Conservation (phyloP, 805 yeast species). For the Candida maesae region DNA sequence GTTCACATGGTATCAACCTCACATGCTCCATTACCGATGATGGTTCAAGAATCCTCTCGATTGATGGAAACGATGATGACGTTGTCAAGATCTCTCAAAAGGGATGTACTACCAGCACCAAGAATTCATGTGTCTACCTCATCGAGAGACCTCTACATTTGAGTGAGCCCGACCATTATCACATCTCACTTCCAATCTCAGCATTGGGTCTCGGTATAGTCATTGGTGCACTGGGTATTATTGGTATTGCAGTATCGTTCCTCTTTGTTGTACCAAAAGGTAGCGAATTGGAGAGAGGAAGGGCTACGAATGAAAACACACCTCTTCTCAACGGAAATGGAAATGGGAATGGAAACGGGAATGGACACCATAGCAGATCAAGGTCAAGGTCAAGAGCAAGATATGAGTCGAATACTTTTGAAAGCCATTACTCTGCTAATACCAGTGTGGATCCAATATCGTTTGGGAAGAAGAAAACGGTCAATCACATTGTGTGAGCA, state of each 20-base stretch:
- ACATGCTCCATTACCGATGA: constrained; percentile 38
- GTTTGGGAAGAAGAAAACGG: constrained; percentile 4
- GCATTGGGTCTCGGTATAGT: constrained; percentile 67
- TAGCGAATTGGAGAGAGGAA: constrained; percentile 4
- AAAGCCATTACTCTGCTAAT: constrained; percentile 22
- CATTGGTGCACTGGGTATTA: constrained; percentile 48
- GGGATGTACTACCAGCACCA: constrained; percentile 51
- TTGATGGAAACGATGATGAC: constrained; percentile 47
- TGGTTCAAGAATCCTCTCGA: constrained; percentile 33
- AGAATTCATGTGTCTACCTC: constrained; percentile 51
- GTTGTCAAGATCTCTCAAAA: constrained; percentile 56
- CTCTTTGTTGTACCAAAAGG: constrained; percentile 31
- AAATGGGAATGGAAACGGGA: too few species aligned
- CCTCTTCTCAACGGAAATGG: constrained; percentile 1
- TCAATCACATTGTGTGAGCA: not conserved
- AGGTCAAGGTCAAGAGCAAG: not conserved
- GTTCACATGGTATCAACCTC: constrained; percentile 39
- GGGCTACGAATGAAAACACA: constrained; percentile 3
- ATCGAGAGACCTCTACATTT: constrained; percentile 71
- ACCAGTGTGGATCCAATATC: constrained; percentile 21
- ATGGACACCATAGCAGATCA: not conserved
- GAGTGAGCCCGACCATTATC: constrained; percentile 43
- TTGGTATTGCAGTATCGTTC: constrained; percentile 33
- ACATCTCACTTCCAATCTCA: constrained; percentile 59
- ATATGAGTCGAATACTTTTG: constrained; percentile 15